Evolutionary conservation across 176 grass and related monocot genomes (phyloP).

Genomic region (Phragmites australis): DNA sequence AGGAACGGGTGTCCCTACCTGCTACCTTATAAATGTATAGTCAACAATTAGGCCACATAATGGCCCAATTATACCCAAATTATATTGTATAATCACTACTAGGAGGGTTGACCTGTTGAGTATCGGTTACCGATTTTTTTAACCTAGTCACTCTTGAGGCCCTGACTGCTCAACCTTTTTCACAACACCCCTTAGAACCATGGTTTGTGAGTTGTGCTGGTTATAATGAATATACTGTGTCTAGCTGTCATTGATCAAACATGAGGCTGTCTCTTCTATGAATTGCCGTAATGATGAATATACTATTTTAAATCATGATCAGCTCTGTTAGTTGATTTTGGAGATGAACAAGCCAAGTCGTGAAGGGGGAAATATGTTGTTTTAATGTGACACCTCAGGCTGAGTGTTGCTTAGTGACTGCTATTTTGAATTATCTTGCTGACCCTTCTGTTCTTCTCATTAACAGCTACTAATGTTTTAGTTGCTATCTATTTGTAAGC

Average conservation of each 20-base stretch:
- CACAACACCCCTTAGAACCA: neutral
- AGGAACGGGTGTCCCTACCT: neutral
- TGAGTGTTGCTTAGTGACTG: neutral
- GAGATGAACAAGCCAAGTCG: neutral
- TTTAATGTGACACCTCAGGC: neutral
- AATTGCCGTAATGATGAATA: neutral
- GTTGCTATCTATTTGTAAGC: neutral
- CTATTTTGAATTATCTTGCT: neutral
- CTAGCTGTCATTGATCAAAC: slow-evolving; percentile 10
- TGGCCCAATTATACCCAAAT: neutral
- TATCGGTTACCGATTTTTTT: neutral
- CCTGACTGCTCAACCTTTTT: neutral
- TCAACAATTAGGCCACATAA: neutral
- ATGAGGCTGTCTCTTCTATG: neutral
- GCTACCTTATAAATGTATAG: neutral
- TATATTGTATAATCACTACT: neutral
- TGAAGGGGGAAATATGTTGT: neutral
- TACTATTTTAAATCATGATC: neutral
- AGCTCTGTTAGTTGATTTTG: neutral
- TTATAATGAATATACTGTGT: slow-evolving; percentile 1
- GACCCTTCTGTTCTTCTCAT: neutral
- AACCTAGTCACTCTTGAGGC: neutral
- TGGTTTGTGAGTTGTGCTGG: slow-evolving; percentile 14
- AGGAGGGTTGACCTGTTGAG: neutral
- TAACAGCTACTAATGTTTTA: neutral